A percentile compares a stretch with the other conserved stretches of the same genome.
Evolutionary conservation across 495 filamentous ascomycete genomes (phyloP).

Genomic region (Xylaria cubensis): DNA sequence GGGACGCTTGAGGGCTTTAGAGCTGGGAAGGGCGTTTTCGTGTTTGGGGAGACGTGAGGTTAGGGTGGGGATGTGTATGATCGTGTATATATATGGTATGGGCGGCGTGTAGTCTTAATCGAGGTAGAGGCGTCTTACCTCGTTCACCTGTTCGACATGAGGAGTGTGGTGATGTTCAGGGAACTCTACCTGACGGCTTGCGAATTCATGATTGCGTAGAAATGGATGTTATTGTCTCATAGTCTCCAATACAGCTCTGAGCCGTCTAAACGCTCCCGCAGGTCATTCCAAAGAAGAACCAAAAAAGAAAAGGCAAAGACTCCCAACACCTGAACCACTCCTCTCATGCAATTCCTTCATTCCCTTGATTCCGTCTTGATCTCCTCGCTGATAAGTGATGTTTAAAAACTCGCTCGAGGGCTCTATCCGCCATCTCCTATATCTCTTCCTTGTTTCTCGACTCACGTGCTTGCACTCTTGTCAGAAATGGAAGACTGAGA

Average conservation of each 20-base stretch:
- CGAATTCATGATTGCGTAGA: neutral
- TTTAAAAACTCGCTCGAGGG: neutral
- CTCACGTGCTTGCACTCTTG: neutral
- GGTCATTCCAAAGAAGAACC: neutral
- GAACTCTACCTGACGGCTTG: neutral
- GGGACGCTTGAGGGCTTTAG: conserved; percentile 80
- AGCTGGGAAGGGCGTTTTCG: conserved; percentile 87
- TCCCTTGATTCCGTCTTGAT: neutral
- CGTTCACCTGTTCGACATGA: neutral
- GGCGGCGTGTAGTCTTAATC: neutral
- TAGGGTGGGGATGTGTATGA: neutral
- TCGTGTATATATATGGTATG: neutral
- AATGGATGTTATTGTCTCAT: neutral
- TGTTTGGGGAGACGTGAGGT: conserved; percentile 63
- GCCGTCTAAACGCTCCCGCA: conserved; percentile 1
- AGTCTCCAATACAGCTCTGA: conserved; percentile 9
- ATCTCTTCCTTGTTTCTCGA: neutral
- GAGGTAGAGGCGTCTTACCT: neutral
- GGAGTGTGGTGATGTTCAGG: neutral
- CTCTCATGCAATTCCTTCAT: conserved; percentile 13
- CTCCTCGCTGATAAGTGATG: conserved; percentile 5
- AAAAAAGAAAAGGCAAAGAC: conserved; percentile 16
- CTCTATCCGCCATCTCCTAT: neutral
- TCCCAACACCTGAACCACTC: conserved; percentile 18
- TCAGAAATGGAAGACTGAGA: neutral